A percentile compares a stretch with the other conserved stretches of the same genome.
phyloP scores from a whole-genome alignment of 495 filamentous ascomycete species.

The Monascus purpureus region DNA sequence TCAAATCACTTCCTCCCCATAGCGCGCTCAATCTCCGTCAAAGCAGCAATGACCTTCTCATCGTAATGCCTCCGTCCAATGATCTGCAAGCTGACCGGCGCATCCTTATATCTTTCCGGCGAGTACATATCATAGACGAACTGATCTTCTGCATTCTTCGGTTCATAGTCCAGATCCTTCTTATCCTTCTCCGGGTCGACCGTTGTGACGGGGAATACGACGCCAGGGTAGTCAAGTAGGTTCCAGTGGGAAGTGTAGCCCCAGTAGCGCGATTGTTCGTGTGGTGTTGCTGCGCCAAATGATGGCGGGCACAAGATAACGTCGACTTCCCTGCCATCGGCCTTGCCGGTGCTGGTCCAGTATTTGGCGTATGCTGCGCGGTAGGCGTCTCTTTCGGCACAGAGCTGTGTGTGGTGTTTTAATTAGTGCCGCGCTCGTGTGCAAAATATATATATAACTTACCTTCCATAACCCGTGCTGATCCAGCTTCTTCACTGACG shows the following conservation, averaged over 20 bases:
- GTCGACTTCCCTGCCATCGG: constrained; percentile 33
- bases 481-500: too few relatives aligned
- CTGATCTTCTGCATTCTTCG: constrained; percentile 6
- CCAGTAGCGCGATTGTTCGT: constrained; percentile 41
- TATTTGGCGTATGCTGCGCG: constrained; percentile 31
- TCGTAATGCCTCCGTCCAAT: constrained; percentile 2
- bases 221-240: constrained; percentile 45
- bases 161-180: constrained; percentile 2
- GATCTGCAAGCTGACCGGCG: constrained; percentile 6
- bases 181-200: constrained; percentile 16
- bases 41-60: not conserved
- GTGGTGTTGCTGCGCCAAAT: constrained; percentile 37
- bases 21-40: too few relatives aligned
- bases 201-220: constrained; percentile 35
- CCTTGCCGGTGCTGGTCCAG: constrained; percentile 2
- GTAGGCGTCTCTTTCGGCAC: not conserved
- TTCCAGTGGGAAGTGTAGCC: constrained; percentile 52
- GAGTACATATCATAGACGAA: constrained; percentile 4
- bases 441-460: too few relatives aligned
- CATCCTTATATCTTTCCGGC: constrained; percentile 3
- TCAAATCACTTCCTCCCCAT: too few relatives aligned
- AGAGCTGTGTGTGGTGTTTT: too few relatives aligned
- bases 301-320: constrained; percentile 44
- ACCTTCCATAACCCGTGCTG: not conserved
- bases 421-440: too few relatives aligned